Base-by-base conservation (phyloP, 2,329 filamentous ascomycete species). In the Endothia cerciana region DNA sequence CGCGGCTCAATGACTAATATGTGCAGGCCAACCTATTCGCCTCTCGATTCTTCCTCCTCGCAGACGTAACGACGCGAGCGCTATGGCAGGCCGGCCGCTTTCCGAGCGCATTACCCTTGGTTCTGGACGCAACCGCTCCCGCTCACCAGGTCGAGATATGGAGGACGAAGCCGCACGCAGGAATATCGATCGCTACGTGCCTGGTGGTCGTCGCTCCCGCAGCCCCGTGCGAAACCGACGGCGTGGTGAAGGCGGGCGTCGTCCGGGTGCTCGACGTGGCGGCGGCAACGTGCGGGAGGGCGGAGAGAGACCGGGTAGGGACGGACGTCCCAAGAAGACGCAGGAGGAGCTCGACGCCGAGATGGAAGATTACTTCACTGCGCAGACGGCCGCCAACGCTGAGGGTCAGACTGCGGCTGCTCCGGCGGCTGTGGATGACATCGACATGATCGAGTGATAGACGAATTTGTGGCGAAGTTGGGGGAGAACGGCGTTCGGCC, bases 291-390 rank as follows among this genome's bases (percentile, higher is more conserved):
- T 77, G 49, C 77, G 77, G 28, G 79, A 82, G 43, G 75, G 75
- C 19, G 75, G 77, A 67, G 80, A 80, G 56, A 76, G 79, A 41
- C 67, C 73, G 40, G 81, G 81, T 57, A 82, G 80, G 22, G 83
- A 86, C 62, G 84, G 85, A 47, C 85, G 92, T 59, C 84, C 88
- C 2, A 90, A 88, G 78, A 97, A 97, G 85, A 97, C 94, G 0
- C 91, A 93, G 71, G 92, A 97, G 72, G 92, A 97, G 76, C 83
- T 97, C 49, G 94, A 97, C 76, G 92, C 92, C n/a, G 94, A 97
- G 79, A 97, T 97, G 94, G 93, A 90, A 38, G 92, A 97, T 74
- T 97, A 97, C 77, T 97, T 93, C 82, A 69, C 68, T 17, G 65
- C 68, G 28, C 70, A 74, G 55, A 71, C 73, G 65, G 67, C 72